Conservation (phyloP, 768 basidiomycete species). For the Lyophyllum atratum region DNA sequence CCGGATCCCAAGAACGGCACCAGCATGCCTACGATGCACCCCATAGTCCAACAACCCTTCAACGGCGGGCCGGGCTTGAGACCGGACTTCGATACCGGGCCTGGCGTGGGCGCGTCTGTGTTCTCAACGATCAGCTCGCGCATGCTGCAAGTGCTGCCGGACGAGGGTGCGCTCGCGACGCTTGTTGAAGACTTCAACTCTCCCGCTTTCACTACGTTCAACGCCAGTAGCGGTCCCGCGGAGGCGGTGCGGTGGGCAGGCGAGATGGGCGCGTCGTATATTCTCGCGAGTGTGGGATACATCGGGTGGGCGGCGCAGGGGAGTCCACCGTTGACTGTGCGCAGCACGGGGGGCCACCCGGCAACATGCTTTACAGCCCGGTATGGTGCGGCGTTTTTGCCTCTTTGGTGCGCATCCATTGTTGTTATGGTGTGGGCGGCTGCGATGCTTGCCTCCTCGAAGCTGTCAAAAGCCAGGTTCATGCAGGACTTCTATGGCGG, state of each 20-base stretch:
- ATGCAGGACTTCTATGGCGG: conserved; percentile 3
- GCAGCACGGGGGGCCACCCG: conserved; percentile 13
- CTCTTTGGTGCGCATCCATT: conserved; percentile 9
- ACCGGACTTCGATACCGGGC: not conserved
- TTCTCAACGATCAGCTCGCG: not conserved
- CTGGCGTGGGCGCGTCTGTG: not conserved
- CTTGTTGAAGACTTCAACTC: not conserved
- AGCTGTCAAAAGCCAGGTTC: not conserved
- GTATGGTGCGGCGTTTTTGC: conserved; percentile 11
- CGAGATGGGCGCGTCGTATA: conserved; percentile 14
- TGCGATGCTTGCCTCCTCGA: not conserved
- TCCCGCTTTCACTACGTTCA: not conserved
- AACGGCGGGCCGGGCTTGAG: no score
- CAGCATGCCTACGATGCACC: no score
- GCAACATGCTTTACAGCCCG: conserved; percentile 12
- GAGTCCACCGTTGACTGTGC: conserved; percentile 5
- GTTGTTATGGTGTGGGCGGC: conserved; percentile 1
- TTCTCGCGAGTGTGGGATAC: conserved; percentile 11
- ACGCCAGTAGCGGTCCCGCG: not conserved
- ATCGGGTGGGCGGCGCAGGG: conserved; percentile 16
- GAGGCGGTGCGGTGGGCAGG: conserved; percentile 9
- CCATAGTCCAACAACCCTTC: no score
- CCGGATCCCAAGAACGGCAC: no score
- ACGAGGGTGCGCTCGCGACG: no score
- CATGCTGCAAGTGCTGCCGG: no score